phyloP scores from a whole-genome alignment of 345 rosid genomes.

The Gossypium arboreum region DNA sequence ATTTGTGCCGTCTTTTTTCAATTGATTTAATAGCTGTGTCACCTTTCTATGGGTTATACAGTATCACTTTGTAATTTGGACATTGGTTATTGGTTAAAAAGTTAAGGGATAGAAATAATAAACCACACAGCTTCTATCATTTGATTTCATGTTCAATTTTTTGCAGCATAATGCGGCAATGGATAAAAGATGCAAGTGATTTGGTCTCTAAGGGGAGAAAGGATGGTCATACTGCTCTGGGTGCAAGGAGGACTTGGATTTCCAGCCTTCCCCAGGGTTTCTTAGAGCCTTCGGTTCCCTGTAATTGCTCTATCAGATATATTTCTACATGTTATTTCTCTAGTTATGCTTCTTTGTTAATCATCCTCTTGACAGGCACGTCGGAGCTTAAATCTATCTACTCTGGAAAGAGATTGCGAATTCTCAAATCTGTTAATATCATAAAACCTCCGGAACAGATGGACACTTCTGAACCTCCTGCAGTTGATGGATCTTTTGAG shows the following conservation, averaged over 20 bases:
- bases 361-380: slow-evolving; percentile 43
- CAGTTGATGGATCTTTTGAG: slow-evolving; percentile 18
- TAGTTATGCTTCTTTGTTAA: slow-evolving; percentile 23
- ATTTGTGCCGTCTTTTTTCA: background rate
- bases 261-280: slow-evolving; percentile 35
- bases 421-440: slow-evolving; percentile 17
- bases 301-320: slow-evolving; percentile 34
- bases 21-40: background rate
- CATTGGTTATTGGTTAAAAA: background rate
- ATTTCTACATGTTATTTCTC: background rate
- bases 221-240: slow-evolving; percentile 30
- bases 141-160: slow-evolving; percentile 14
- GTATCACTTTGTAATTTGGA: background rate
- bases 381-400: slow-evolving; percentile 47
- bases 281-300: slow-evolving; percentile 52
- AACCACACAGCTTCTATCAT: background rate
- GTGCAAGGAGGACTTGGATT: slow-evolving; percentile 40
- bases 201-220: slow-evolving; percentile 56
- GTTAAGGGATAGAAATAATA: background rate
- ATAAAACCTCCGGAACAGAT: slow-evolving; percentile 16
- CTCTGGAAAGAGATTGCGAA: slow-evolving; percentile 23
- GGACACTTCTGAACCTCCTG: slow-evolving; percentile 13
- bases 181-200: slow-evolving; percentile 51
- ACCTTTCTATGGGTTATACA: background rate
- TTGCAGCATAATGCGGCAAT: slow-evolving; percentile 52